Percentiles rank a stretch among this genome's conserved stretches.
Conservation (phyloP, 1,284 basidiomycete species). For the Trichosporon ovoides region DNA sequence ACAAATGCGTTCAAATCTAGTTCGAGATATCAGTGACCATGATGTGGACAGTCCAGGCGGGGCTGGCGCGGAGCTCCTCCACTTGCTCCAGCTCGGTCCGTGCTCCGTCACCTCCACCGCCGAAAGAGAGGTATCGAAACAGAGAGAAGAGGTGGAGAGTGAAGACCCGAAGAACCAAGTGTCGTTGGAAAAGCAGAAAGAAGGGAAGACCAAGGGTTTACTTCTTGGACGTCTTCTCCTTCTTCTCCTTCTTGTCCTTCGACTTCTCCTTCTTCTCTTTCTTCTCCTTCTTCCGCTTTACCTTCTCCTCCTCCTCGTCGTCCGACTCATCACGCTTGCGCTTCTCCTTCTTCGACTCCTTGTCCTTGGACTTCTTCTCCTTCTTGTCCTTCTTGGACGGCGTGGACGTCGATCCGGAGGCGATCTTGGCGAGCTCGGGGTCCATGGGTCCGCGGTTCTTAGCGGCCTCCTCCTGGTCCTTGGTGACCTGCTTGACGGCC, state of each 20-base stretch:
- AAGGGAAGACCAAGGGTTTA: background rate
- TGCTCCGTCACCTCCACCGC: background rate
- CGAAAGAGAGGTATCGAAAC: background rate
- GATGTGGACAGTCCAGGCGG: background rate
- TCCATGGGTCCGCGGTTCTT: constrained; percentile 28
- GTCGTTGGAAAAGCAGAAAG: background rate
- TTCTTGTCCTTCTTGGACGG: constrained; percentile 36
- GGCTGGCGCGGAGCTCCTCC: background rate
- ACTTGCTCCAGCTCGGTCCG: background rate
- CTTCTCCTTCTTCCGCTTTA: constrained; percentile 35
- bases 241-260: constrained; percentile 36
- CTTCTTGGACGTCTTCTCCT: constrained; percentile 9
- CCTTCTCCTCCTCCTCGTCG: constrained; percentile 19
- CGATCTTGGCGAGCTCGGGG: constrained; percentile 44
- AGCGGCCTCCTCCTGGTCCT: constrained; percentile 51
- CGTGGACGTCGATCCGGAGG: constrained; percentile 18
- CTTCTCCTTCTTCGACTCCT: constrained; percentile 57
- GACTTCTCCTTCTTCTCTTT: constrained; percentile 27
- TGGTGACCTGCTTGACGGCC: constrained; percentile 51
- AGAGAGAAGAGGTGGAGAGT: constrained; percentile 1
- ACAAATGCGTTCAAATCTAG: background rate
- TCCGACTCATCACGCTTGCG: constrained; percentile 22
- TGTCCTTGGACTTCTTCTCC: constrained; percentile 61
- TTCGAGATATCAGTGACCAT: background rate
- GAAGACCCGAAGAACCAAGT: background rate